Evolutionary conservation across 1,139 yeast species (phyloP), one percentile per base, ranked within the genome.

Genomic region (Blastobotrys apis): DNA sequence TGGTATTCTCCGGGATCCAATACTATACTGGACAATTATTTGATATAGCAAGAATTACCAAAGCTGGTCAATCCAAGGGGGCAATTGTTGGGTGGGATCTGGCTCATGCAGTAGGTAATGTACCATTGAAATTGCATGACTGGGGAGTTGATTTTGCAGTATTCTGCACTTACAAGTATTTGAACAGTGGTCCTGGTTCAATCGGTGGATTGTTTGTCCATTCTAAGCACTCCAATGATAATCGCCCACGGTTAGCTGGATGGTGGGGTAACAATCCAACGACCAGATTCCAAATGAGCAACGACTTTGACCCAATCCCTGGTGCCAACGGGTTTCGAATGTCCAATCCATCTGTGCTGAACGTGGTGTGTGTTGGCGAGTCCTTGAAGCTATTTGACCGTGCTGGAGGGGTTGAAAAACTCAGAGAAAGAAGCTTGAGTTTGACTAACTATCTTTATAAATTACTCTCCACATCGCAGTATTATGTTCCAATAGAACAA

Each of bases 101-200:
- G 55, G 97, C 97, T 0, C 97, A 90, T 62, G 96, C 95, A 0
- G 94, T 74, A 1, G 97, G 97, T 1, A 90, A 90, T 61, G 92
- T 86, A 1, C 81, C 80, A 1, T 64, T 90, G 44, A 57, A 73
- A 41, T 67, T 90, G 41, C 97, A 90, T 60, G 86, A 84, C 41
- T 88, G 97, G 96, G 69, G 73, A 42, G 94, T 85, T 1, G 97
- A 90, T 64, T 88, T 90, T 68, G 97, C 97, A 0, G 87, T 79
- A 13, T 90, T 95, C 87, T 90, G 97, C 62, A 81, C 94, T 2
- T 90, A 90, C 70, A 90, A 90, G 64, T 90, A 90, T 61, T 67
- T 90, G 54, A 90, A 90, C 61, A 66, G 95, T 3, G 97, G 97
- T 0, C 97, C 97, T 0, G 97, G 97, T 34, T 88, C 81, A 4